A percentile compares a stretch with the other conserved stretches of the same genome.
phyloP scores from a whole-genome alignment of 768 basidiomycete genomes.

The Leccinellum luteum region DNA sequence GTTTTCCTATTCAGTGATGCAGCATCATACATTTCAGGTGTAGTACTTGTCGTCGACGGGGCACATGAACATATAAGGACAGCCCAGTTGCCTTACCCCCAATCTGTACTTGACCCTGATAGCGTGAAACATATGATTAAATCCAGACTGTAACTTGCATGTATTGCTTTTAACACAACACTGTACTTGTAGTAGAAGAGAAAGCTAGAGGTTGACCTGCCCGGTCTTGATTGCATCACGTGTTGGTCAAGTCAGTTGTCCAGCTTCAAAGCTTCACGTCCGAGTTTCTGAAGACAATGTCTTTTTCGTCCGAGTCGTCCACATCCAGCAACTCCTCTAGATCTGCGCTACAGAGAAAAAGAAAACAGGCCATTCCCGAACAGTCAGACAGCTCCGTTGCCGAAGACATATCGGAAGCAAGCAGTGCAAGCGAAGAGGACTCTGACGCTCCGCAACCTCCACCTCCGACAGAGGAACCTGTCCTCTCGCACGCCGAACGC shows the following conservation, averaged over 20 bases:
- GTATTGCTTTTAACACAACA: not conserved
- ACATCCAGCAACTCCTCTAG: constrained; percentile 28
- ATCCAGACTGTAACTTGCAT: constrained; percentile 31
- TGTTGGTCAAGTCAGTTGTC: not conserved
- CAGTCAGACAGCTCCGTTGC: constrained; percentile 23
- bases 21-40: constrained; percentile 73
- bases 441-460: constrained; percentile 3
- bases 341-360: constrained; percentile 20
- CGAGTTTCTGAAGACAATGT: constrained; percentile 5
- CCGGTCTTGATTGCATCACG: constrained; percentile 6
- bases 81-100: constrained; percentile 57
- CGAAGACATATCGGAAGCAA: constrained; percentile 20
- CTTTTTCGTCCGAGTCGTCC: constrained; percentile 25
- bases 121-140: constrained; percentile 52
- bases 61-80: constrained; percentile 53
- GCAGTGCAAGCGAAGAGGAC: constrained; percentile 8
- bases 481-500: constrained; percentile 74
- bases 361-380: constrained; percentile 20
- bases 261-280: not conserved
- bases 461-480: constrained; percentile 30
- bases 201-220: not conserved
- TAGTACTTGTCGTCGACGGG: constrained; percentile 69
- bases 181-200: not conserved
- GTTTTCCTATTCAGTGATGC: constrained; percentile 84
- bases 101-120: constrained; percentile 60